Evolutionary conservation across 192 early-diverging fungal genomes (phyloP).

Genomic region (Entomortierella parvispora): DNA sequence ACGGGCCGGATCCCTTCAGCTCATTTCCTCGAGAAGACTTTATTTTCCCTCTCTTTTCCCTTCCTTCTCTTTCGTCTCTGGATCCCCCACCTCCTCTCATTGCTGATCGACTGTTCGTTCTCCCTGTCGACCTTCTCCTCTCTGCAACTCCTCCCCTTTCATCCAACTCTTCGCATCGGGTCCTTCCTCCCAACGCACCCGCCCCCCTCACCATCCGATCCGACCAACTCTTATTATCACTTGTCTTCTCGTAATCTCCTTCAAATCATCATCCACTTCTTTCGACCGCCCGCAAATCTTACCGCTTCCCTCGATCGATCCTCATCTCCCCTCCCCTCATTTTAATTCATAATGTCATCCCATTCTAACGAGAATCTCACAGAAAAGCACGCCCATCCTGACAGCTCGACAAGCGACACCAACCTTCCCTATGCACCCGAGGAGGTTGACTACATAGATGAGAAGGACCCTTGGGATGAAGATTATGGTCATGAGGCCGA

Average conservation of each 20-base stretch:
- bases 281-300: background rate
- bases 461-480: constrained; percentile 27
- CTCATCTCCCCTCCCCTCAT: background rate
- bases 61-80: background rate
- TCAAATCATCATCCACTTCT: background rate
- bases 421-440: constrained; percentile 33
- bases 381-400: constrained; percentile 7
- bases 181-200: background rate
- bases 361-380: constrained; percentile 33
- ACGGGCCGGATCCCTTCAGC: too few relatives aligned
- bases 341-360: constrained; percentile 15
- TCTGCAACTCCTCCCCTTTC: background rate
- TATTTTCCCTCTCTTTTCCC: background rate
- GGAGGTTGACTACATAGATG: constrained; percentile 36
- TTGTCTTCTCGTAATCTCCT: background rate
- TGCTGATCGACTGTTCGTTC: constrained; percentile 22
- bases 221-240: background rate
- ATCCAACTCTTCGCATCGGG: background rate
- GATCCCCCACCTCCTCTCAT: constrained; percentile 9
- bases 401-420: background rate
- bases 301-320: background rate
- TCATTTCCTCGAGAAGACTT: too few relatives aligned
- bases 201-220: constrained; percentile 1
- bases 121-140: background rate
- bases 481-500: constrained; percentile 32